Conservation (phyloP, 148 eudicot genomes). For the Dysphania ambrosioides region DNA sequence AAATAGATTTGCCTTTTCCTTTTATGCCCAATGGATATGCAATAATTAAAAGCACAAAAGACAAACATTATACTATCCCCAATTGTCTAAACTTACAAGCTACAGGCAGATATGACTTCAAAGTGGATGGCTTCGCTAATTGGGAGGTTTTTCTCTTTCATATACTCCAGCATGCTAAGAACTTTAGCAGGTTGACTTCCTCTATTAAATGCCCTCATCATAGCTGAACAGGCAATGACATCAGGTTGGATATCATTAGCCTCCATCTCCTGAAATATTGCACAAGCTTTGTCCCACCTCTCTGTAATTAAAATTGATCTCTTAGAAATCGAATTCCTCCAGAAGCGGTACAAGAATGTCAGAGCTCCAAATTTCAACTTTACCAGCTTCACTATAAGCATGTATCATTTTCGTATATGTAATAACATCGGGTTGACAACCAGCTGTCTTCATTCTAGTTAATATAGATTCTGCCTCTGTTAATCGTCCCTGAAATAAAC, state of each 20-base stretch:
- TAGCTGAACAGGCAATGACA: slow-evolving; percentile 72
- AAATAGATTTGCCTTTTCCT: too few species aligned
- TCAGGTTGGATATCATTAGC: slow-evolving; percentile 64
- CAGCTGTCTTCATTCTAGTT: slow-evolving; percentile 51
- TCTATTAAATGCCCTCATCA: slow-evolving; percentile 81
- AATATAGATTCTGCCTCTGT: slow-evolving; percentile 72
- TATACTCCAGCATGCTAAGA: slow-evolving; percentile 47
- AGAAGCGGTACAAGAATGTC: neutral
- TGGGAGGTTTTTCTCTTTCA: slow-evolving; percentile 63
- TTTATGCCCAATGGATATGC: too few species aligned
- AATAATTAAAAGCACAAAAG: slow-evolving; percentile 1
- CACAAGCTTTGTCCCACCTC: slow-evolving; percentile 65
- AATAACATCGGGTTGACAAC: slow-evolving; percentile 70
- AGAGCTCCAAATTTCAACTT: slow-evolving; percentile 14
- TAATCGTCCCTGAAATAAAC: slow-evolving; percentile 57
- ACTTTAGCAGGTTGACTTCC: slow-evolving; percentile 79
- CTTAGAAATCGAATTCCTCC: neutral
- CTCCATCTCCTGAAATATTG: slow-evolving; percentile 76
- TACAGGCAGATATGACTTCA: slow-evolving; percentile 86
- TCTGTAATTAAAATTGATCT: slow-evolving; percentile 42
- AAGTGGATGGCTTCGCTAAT: slow-evolving; percentile 60
- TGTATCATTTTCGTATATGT: slow-evolving; percentile 84
- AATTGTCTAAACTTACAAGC: slow-evolving; percentile 55
- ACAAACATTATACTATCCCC: neutral
- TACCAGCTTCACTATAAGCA: too few species aligned